Conservation (phyloP, 2,329 filamentous ascomycete species). For the Tolypocladium nubicola region DNA sequence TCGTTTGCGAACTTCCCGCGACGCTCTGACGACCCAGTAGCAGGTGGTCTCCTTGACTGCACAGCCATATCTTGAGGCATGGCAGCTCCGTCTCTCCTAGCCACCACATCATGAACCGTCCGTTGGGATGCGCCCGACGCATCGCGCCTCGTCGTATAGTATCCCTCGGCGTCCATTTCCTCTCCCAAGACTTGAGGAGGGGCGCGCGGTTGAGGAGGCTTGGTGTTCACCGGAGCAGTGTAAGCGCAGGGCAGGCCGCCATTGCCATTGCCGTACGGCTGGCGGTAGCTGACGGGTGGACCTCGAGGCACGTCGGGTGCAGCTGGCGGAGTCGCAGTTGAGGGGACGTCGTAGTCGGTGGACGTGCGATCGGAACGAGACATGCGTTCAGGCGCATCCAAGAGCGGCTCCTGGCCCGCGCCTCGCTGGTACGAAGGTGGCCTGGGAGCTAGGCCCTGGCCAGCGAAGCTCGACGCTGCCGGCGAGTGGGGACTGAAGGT, state of each 20-base stretch:
- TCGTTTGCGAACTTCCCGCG: conserved; percentile 62
- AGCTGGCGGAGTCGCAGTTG: conserved; percentile 30
- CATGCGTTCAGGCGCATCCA: conserved; percentile 13
- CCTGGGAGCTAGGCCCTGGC: conserved; percentile 44
- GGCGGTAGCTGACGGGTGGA: conserved; percentile 47
- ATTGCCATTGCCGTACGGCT: conserved; percentile 27
- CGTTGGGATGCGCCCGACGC: conserved; percentile 2
- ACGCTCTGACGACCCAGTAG: conserved; percentile 28
- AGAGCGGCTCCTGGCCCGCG: conserved; percentile 27
- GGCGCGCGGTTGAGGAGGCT: conserved; percentile 3
- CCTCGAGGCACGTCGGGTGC: conserved; percentile 52
- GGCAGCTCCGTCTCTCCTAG: conserved; percentile 12
- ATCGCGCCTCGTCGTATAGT: conserved; percentile 12
- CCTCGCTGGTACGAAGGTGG: conserved; percentile 46
- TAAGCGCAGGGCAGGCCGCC: conserved; percentile 14
- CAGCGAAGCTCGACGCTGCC: conserved; percentile 36
- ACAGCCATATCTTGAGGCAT: conserved; percentile 10
- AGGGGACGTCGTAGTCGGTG: conserved; percentile 26
- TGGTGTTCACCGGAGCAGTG: conserved; percentile 6
- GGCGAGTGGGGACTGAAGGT: conserved; percentile 49
- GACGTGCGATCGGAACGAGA: conserved; percentile 4
- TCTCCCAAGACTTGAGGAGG: conserved; percentile 3
- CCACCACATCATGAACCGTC: conserved; percentile 10
- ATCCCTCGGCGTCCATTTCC: conserved; percentile 15
- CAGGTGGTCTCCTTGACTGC: conserved; percentile 26